These are phyloP conservation scores for Kwoniella sp. DNA, from an alignment of 768 basidiomycete species.

Conservation along the genomic window DNA sequence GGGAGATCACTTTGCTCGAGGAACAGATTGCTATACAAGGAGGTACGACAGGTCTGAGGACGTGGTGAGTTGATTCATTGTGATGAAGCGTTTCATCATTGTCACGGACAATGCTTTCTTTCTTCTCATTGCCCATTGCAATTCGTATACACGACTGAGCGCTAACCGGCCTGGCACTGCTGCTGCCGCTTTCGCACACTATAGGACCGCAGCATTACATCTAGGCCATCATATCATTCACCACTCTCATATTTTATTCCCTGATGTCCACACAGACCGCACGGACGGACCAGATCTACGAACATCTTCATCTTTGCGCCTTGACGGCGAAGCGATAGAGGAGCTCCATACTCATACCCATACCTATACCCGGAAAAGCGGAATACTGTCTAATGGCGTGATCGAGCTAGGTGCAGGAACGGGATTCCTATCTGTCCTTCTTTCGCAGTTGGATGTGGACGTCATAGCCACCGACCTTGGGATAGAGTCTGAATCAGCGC, in stretches of 20 bases:
- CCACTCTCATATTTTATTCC: slow-evolving; percentile 1
- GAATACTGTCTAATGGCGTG: slow-evolving; percentile 7
- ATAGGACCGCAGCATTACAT: slow-evolving; percentile 43
- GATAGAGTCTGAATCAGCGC: slow-evolving; percentile 5
- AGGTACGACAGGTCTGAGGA: slow-evolving; percentile 54
- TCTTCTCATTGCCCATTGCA: too few species aligned
- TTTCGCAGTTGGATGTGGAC: slow-evolving; percentile 35
- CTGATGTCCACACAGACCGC: not conserved
- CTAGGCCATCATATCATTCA: slow-evolving; percentile 44
- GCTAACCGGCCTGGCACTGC: too few species aligned
- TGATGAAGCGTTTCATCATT: too few species aligned
- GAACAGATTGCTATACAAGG: slow-evolving; percentile 52
- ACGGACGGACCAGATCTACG: too few species aligned
- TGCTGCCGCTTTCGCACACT: too few species aligned
- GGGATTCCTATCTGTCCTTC: slow-evolving; percentile 50
- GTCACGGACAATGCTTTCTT: too few species aligned
- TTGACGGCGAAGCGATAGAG: not conserved
- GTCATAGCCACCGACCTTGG: slow-evolving; percentile 46
- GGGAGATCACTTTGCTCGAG: slow-evolving; percentile 49
- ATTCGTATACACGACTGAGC: too few species aligned
- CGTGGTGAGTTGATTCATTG: slow-evolving; percentile 50
- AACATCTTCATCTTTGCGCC: too few species aligned
- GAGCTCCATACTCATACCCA: not conserved
- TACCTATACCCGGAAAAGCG: not conserved
- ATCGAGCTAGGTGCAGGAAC: slow-evolving; percentile 53